Conservation (phyloP, 306 rosid species). For the Clitoria ternatea region DNA sequence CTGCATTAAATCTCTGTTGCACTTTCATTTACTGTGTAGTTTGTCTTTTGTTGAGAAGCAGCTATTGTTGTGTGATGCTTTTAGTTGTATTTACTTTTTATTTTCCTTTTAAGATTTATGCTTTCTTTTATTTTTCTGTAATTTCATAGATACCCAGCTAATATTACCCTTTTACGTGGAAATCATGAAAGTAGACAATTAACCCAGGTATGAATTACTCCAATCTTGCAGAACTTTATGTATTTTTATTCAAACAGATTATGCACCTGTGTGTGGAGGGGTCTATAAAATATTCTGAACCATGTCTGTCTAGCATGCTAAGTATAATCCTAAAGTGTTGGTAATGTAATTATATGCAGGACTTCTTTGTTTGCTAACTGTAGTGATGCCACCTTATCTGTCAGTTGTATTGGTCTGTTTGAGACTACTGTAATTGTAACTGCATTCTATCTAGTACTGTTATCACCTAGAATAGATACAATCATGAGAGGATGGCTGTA, state of each 20-base stretch:
- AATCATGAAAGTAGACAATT: constrained; percentile 93
- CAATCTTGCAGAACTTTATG: background rate
- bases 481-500: too few relatives aligned
- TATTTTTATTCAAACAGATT: background rate
- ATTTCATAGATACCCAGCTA: constrained; percentile 73
- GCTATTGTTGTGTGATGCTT: background rate
- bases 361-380: background rate
- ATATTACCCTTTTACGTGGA: constrained; percentile 93
- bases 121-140: background rate
- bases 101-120: background rate
- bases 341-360: background rate
- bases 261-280: background rate
- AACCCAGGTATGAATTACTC: constrained; percentile 60
- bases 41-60: background rate
- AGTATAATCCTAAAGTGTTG: background rate
- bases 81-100: background rate
- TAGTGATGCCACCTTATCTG: background rate
- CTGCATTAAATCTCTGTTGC: background rate
- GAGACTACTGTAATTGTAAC: too few relatives aligned
- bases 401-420: too few relatives aligned
- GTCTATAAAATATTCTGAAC: background rate
- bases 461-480: too few relatives aligned
- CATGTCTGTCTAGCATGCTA: background rate
- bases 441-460: too few relatives aligned
- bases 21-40: background rate